A percentile compares a stretch with the other conserved stretches of the same genome.
phyloP scores from a whole-genome alignment of 2,329 filamentous ascomycete genomes.

The Penicillium sp. region DNA sequence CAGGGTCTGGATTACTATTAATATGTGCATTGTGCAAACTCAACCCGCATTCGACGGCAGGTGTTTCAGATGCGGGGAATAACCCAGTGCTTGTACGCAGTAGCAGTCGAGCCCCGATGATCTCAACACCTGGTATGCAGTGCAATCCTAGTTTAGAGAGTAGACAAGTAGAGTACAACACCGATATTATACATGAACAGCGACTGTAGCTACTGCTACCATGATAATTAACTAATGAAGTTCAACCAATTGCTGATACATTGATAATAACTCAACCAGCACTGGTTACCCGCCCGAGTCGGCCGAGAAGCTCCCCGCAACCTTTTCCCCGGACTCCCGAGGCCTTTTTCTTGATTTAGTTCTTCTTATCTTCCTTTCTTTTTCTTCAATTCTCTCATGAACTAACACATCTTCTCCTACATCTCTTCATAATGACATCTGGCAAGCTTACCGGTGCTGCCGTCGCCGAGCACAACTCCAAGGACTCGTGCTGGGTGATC shows the following conservation, averaged over 20 bases:
- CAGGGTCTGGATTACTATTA: not conserved
- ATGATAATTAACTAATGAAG: no score
- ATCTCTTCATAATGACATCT: constrained; percentile 17
- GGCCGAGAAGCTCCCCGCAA: constrained; percentile 25
- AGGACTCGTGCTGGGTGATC: constrained; percentile 87
- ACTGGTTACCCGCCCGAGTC: constrained; percentile 10
- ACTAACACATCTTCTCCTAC: not conserved
- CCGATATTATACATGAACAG: not conserved
- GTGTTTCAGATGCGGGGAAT: not conserved
- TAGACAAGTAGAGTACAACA: not conserved
- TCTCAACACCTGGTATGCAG: no score
- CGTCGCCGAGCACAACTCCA: constrained; percentile 69
- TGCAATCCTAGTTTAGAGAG: no score
- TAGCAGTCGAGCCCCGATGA: not conserved
- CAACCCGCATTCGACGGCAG: not conserved
- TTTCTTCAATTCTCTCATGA: constrained; percentile 3
- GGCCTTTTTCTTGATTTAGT: constrained; percentile 8
- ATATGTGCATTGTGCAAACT: not conserved
- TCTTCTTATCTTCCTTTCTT: constrained; percentile 1
- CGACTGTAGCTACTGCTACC: no score
- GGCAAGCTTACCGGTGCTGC: constrained; percentile 50
- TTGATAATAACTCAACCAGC: no score
- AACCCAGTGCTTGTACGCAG: not conserved
- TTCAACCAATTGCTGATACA: no score
- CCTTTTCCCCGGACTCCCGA: constrained; percentile 25